phyloP scores from a whole-genome alignment of 176 grass and related monocot genomes.

The Zoysia pacifica region DNA sequence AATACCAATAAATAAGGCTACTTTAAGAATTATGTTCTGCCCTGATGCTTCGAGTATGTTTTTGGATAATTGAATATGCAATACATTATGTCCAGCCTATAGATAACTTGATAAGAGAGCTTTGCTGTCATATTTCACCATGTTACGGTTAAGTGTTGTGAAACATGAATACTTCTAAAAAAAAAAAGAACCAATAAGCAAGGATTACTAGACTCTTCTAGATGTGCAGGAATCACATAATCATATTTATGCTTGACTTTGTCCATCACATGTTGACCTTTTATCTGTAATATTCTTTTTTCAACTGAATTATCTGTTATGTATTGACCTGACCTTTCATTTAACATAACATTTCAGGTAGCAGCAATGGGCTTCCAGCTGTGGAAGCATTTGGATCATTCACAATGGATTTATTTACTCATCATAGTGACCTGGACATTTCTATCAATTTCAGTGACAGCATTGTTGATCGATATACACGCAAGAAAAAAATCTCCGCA shows the following conservation, averaged over 20 bases:
- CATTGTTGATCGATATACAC: conserved; percentile 35
- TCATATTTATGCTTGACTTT: not conserved
- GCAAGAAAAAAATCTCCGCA: conserved; percentile 58
- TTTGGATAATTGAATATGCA: not conserved
- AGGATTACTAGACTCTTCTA: not conserved
- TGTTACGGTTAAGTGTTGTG: not conserved
- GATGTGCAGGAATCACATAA: not conserved
- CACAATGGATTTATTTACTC: conserved; percentile 90
- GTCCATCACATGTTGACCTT: not conserved
- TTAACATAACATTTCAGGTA: conserved; percentile 51
- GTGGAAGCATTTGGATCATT: conserved; percentile 95
- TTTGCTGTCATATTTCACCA: not conserved
- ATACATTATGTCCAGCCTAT: not conserved
- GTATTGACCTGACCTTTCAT: not conserved
- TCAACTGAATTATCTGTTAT: not conserved
- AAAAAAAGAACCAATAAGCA: not conserved
- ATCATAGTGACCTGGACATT: conserved; percentile 79
- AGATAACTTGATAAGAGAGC: not conserved
- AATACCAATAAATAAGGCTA: not conserved
- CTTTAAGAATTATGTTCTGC: not conserved
- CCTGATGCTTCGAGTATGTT: not conserved
- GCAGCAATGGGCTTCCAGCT: conserved; percentile 50
- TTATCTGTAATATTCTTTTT: not conserved
- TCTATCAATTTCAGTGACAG: conserved; percentile 74
- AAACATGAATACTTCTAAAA: not conserved